Base-by-base conservation (phyloP, 768 basidiomycete genomes). In the Gymnopilus junonius region DNA sequence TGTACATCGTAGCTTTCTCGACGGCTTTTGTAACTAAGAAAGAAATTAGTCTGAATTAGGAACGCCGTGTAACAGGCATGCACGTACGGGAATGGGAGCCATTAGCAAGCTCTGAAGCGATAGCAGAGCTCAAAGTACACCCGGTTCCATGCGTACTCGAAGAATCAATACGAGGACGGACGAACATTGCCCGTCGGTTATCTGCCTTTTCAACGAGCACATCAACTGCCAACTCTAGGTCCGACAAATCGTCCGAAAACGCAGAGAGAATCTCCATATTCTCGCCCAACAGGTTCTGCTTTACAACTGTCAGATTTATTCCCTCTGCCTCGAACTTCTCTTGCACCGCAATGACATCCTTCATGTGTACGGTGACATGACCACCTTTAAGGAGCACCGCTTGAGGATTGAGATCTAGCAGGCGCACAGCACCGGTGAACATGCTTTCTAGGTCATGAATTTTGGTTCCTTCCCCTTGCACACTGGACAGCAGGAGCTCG, bases 81-180 rank as follows among this genome's bases (percentile, higher is more conserved):
- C 20, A 67, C 63, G 32, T 37, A 82, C 83, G 71, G 55, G 83
- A 80, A 63, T n/a, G n/a, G n/a, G n/a, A 65, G 54, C 86, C 87
- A 46, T 77, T 79, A 2, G 85, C 90, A 15, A 95, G 77, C 5
- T 81, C 80, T 58, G 87, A 87, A 2, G 89, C 89, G 17, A 97
- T 82, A 0, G 94, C 92, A 0, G 95, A 88, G 48, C 88, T 90
- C n/a, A 97, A 79, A 0, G 95, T 97, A 73, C 95, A 97, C 1
- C 95, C 95, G 0, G 95, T 97, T 1, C 95, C 95, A 71, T 97
- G 95, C 0, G 95, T 97, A 66, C 82, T 93, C 34, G 76, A 82
- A 6, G 91, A 87, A 14, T 88, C 79, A 21, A 94, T 76, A 14
- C 85, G 78, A 1, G 90, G 88, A 7, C 86, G 82, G 20, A 85